These are phyloP conservation scores for Geotrichum candidum DNA, from an alignment of 1,139 yeast genomes.

Conservation along the genomic window DNA sequence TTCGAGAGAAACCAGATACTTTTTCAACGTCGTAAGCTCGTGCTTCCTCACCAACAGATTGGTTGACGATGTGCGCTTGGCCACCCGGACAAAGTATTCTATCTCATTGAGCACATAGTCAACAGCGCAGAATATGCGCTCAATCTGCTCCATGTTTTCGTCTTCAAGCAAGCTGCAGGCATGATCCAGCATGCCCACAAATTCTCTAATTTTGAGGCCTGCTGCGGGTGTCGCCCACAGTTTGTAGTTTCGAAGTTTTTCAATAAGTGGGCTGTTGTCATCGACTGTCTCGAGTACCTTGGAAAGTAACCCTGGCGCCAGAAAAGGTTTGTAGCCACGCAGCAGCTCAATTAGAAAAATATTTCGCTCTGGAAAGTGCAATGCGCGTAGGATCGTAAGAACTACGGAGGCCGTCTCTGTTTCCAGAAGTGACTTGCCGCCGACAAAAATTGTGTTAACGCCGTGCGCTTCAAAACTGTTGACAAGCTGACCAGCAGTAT, in stretches of 20 bases:
- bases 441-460: slow-evolving; percentile 8
- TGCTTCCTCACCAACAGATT: background rate
- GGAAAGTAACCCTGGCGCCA: background rate
- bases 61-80: background rate
- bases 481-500: slow-evolving; percentile 1
- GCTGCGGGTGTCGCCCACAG: slow-evolving; percentile 7
- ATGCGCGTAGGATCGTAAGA: slow-evolving; percentile 9
- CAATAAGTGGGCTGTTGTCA: slow-evolving; percentile 8
- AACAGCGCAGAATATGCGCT: background rate
- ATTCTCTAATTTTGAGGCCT: slow-evolving; percentile 26
- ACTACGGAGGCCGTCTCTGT: slow-evolving; percentile 12
- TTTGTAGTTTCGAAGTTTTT: slow-evolving; percentile 37
- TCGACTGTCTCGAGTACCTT: background rate
- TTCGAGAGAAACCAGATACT: slow-evolving; percentile 13
- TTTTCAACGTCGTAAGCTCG: background rate
- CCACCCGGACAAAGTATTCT: slow-evolving; percentile 4
- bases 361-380: slow-evolving; percentile 12
- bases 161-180: slow-evolving; percentile 27
- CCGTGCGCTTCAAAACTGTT: background rate
- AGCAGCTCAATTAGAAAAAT: slow-evolving; percentile 10
- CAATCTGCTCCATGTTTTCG: slow-evolving; percentile 5
- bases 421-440: slow-evolving; percentile 13
- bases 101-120: slow-evolving; percentile 2
- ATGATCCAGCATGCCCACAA: slow-evolving; percentile 34
- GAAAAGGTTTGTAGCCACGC: slow-evolving; percentile 9